These are phyloP conservation scores for Heterobasidion irregulare DNA, from an alignment of 1,284 basidiomycete genomes.

Conservation along the genomic window DNA sequence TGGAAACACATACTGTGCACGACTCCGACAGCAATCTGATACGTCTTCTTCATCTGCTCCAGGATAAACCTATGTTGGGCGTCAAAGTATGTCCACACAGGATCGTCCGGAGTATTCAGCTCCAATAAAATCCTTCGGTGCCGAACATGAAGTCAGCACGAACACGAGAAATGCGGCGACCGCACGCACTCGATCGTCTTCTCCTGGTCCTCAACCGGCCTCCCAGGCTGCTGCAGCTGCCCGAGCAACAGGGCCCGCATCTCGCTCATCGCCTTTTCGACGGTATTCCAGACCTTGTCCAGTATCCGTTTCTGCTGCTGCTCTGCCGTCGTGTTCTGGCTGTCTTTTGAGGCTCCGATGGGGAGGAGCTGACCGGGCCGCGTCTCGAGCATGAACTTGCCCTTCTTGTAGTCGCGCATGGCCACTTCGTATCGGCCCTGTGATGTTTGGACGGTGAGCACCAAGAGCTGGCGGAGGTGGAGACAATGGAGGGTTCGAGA, in stretches of 20 bases:
- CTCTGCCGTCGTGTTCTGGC: constrained; percentile 41
- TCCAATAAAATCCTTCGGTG: constrained; percentile 71
- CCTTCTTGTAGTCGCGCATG: constrained; percentile 96
- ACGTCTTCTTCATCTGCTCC: constrained; percentile 67
- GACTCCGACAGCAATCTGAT: constrained; percentile 42
- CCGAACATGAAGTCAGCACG: constrained; percentile 4
- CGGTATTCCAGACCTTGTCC: constrained; percentile 94
- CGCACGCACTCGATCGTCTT: constrained; percentile 86
- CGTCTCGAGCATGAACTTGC: constrained; percentile 84
- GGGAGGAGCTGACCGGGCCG: constrained; percentile 79
- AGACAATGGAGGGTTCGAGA: neutral
- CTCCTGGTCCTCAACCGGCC: constrained; percentile 90
- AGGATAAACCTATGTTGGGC: constrained; percentile 86
- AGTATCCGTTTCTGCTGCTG: constrained; percentile 88
- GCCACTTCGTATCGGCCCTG: constrained; percentile 92
- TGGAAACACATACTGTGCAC: constrained; percentile 40
- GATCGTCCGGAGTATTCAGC: constrained; percentile 76
- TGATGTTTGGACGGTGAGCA: neutral
- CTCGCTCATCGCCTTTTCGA: constrained; percentile 92
- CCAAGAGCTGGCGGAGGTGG: neutral
- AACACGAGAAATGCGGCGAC: constrained; percentile 1
- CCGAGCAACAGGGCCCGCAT: constrained; percentile 77
- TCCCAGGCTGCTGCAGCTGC: constrained; percentile 71
- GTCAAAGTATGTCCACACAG: constrained; percentile 93
- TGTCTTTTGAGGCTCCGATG: constrained; percentile 47